Conservation (phyloP, 345 rosid species). For the Moricandia arvensis region DNA sequence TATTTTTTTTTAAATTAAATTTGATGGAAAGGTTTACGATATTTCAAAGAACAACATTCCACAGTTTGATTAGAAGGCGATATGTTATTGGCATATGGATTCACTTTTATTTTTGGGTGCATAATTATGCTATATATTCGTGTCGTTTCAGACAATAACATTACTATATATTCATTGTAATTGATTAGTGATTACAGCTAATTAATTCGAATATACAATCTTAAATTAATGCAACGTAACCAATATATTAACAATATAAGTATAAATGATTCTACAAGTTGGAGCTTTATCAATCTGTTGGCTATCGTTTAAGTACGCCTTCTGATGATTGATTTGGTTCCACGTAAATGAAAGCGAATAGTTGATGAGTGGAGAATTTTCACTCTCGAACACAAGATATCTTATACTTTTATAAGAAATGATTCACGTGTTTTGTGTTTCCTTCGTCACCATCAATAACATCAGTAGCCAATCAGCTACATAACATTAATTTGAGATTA, state of each 20-base stretch:
- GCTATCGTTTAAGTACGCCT: slow-evolving; percentile 13
- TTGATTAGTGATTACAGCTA: slow-evolving; percentile 27
- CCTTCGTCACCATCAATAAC: background rate
- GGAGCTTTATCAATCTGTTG: slow-evolving; percentile 28
- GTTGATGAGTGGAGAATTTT: slow-evolving; percentile 32
- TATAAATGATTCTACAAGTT: slow-evolving; percentile 24
- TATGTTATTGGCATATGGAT: background rate
- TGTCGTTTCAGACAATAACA: slow-evolving; percentile 8
- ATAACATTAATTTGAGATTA: background rate
- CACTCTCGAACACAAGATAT: slow-evolving; percentile 13
- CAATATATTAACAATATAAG: background rate
- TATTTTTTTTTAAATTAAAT: too few species aligned
- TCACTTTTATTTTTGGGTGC: slow-evolving; percentile 19
- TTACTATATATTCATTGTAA: slow-evolving; percentile 1
- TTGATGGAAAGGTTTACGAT: too few species aligned
- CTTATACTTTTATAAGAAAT: background rate
- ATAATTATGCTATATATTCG: slow-evolving; percentile 19
- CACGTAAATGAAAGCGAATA: slow-evolving; percentile 24
- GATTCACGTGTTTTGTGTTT: slow-evolving; percentile 4
- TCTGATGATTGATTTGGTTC: slow-evolving; percentile 25
- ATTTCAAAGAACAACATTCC: too few species aligned
- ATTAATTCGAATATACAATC: slow-evolving; percentile 4
- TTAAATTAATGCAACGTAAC: slow-evolving; percentile 7
- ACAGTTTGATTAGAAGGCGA: background rate
- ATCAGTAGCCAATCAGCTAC: background rate